phyloP scores from a whole-genome alignment of 2,329 filamentous ascomycete species.

The Trichoderma breve region DNA sequence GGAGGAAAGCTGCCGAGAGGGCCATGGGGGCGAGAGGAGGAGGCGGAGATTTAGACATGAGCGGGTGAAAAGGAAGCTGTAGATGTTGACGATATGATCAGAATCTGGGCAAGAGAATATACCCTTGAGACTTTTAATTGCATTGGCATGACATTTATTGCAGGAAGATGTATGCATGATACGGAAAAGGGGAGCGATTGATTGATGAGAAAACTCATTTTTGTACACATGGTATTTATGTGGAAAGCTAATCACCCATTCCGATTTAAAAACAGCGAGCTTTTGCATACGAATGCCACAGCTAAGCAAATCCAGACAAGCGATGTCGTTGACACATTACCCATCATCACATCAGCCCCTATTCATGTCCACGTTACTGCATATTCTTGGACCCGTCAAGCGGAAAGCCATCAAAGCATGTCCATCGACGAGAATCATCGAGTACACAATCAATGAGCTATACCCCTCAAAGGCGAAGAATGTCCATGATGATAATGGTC shows the following conservation, averaged over 20 bases:
- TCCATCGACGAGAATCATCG: not conserved
- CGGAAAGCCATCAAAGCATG: not conserved
- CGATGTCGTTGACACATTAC: not conserved
- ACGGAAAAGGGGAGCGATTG: not conserved
- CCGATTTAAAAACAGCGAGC: not conserved
- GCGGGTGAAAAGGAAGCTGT: conserved; percentile 21
- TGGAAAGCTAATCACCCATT: not conserved
- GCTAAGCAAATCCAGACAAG: not conserved
- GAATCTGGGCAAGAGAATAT: not conserved
- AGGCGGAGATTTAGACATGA: conserved; percentile 46
- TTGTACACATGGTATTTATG: not conserved
- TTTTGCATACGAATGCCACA: not conserved
- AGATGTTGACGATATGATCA: not conserved
- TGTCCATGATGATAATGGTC: not conserved
- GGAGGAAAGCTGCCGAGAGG: conserved; percentile 46
- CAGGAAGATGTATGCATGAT: not conserved
- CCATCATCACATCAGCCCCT: not conserved
- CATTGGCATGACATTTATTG: not conserved
- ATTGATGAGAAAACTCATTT: not conserved
- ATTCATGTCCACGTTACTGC: not conserved
- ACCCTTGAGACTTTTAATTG: not conserved
- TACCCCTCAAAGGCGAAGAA: not conserved
- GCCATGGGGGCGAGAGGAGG: conserved; percentile 34
- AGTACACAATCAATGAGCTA: not conserved
- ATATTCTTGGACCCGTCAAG: not conserved